A percentile compares a stretch with the other conserved stretches of the same genome.
Conservation (phyloP, 1,284 basidiomycete species). For the Tilletia walkeri region DNA sequence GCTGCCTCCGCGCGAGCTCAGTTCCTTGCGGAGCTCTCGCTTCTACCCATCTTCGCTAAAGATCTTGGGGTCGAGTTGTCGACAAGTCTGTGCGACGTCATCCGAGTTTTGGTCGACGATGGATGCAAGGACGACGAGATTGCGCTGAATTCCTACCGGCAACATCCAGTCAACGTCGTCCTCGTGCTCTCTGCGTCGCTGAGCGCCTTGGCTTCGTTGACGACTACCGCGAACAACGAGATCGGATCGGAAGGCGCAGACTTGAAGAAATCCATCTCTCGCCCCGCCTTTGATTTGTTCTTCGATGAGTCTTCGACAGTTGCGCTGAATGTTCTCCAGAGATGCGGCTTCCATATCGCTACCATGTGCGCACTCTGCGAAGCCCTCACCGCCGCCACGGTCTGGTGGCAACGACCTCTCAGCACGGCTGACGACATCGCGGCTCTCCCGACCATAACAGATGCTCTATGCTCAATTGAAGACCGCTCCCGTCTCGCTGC, state of each 20-base stretch:
- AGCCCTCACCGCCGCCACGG: neutral
- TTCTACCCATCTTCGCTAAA: neutral
- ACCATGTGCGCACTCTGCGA: neutral
- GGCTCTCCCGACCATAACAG: neutral
- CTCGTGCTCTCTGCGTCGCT: neutral
- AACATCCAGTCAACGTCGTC: neutral
- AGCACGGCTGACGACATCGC: neutral
- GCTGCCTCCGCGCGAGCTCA: neutral
- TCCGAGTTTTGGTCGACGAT: neutral
- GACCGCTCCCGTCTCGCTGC: constrained; percentile 36
- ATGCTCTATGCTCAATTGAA: constrained; percentile 23
- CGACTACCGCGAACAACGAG: neutral
- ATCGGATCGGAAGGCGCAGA: neutral
- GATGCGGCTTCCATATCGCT: neutral
- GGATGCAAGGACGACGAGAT: neutral
- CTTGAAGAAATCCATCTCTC: neutral
- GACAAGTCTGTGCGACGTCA: neutral
- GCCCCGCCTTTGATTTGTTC: neutral
- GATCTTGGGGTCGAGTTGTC: neutral
- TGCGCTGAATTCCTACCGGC: neutral
- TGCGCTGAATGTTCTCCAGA: neutral
- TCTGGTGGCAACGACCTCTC: neutral
- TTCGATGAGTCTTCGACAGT: neutral
- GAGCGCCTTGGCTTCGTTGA: neutral
- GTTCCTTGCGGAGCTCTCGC: neutral